Evolutionary conservation across 176 grass and related monocot genomes (phyloP).

Genomic region (Secale cereale): DNA sequence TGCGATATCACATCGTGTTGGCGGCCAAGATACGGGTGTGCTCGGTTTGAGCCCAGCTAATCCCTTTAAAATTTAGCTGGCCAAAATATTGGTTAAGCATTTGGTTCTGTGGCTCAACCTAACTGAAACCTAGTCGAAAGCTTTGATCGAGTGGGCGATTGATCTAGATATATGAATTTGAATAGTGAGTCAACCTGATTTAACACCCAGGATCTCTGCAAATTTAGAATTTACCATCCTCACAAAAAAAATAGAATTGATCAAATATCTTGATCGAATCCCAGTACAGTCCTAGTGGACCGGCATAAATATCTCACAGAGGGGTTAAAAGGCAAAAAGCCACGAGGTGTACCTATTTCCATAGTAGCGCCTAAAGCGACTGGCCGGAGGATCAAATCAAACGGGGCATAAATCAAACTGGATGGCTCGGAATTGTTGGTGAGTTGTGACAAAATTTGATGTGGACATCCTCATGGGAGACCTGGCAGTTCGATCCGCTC

Average conservation of each 20-base stretch:
- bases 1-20: too few relatives aligned
- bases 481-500: not conserved
- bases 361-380: not conserved
- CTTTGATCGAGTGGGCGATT: too few relatives aligned
- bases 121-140: too few relatives aligned
- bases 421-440: conserved; percentile 9
- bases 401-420: not conserved
- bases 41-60: too few relatives aligned
- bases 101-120: too few relatives aligned
- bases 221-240: too few relatives aligned
- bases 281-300: not conserved
- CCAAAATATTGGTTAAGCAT: too few relatives aligned
- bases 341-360: not conserved
- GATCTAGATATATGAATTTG: too few relatives aligned
- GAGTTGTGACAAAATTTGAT: not conserved
- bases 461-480: conserved; percentile 4
- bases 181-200: too few relatives aligned
- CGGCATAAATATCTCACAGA: not conserved
- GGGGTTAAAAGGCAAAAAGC: not conserved
- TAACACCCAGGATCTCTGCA: too few relatives aligned
- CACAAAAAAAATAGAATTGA: not conserved
- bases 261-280: not conserved
- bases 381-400: not conserved
- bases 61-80: too few relatives aligned
- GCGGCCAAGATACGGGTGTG: too few relatives aligned